Percentiles rank a stretch among this genome's conserved stretches.
Evolutionary conservation across 768 basidiomycete genomes (phyloP).

Genomic region (Boletales sp.): DNA sequence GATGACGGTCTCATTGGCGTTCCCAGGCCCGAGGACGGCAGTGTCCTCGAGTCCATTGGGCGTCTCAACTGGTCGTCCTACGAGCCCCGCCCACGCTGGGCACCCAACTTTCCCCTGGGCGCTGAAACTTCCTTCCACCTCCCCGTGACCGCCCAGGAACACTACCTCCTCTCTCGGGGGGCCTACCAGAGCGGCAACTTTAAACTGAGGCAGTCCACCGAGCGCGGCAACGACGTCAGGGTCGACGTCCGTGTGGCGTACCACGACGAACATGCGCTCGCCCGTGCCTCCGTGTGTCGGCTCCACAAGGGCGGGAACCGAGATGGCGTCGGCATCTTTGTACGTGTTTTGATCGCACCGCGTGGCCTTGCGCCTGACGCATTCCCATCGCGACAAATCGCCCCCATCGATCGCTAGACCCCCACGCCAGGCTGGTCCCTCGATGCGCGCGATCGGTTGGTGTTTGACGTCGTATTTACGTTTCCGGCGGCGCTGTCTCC

Average conservation of each 20-base stretch:
- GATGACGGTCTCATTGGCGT: background rate
- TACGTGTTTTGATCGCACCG: conserved; percentile 12
- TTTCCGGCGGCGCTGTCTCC: conserved; percentile 23
- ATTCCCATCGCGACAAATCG: too few species aligned
- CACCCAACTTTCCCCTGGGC: conserved; percentile 7
- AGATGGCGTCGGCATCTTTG: conserved; percentile 38
- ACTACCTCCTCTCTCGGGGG: conserved; percentile 36
- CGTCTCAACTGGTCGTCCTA: conserved; percentile 14
- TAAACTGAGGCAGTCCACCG: conserved; percentile 11
- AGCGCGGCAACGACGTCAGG: conserved; percentile 13
- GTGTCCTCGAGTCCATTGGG: conserved; percentile 9
- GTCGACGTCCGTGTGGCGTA: conserved; percentile 33
- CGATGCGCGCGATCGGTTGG: conserved; percentile 10
- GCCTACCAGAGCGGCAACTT: conserved; percentile 21
- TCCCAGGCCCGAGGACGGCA: conserved; percentile 15
- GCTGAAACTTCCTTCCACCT: conserved; percentile 28
- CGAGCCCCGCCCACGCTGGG: conserved; percentile 14
- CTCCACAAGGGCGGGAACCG: conserved; percentile 24
- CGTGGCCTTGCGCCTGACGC: too few species aligned
- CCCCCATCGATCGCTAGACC: conserved; percentile 10
- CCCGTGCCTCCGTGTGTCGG: conserved; percentile 29
- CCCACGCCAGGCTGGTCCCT: conserved; percentile 1
- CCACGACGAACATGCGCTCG: conserved; percentile 16
- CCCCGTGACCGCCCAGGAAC: conserved; percentile 24
- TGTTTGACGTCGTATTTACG: conserved; percentile 27